A percentile compares a stretch with the other conserved stretches of the same genome.
Evolutionary conservation across 495 filamentous ascomycete genomes (phyloP).

Genomic region (Aspergillus nanangensis): DNA sequence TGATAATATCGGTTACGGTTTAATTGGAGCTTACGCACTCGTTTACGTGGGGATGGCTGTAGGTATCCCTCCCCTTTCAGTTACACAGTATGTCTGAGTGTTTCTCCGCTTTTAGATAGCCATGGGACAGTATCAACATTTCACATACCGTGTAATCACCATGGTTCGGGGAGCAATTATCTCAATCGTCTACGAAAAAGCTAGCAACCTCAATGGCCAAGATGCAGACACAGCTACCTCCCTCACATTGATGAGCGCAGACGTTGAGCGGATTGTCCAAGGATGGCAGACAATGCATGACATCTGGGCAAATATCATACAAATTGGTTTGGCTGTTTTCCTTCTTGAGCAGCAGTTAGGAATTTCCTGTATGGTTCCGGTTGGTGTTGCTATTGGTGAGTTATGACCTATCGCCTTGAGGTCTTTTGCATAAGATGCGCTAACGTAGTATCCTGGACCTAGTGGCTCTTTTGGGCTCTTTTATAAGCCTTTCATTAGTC

Average conservation of each 20-base stretch:
- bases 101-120: conserved; percentile 32
- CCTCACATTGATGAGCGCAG: conserved; percentile 61
- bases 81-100: background rate
- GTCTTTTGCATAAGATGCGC: too few relatives aligned
- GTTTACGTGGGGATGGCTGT: conserved; percentile 61
- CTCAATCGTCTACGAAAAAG: conserved; percentile 50
- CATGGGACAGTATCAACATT: conserved; percentile 50
- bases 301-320: conserved; percentile 53
- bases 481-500: conserved; percentile 36
- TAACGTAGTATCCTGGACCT: background rate
- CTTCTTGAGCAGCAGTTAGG: conserved; percentile 56
- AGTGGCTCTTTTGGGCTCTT: conserved; percentile 31
- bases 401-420: too few relatives aligned
- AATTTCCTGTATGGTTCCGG: conserved; percentile 45
- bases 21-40: conserved; percentile 60
- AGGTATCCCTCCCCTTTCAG: conserved; percentile 45
- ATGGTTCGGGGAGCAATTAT: conserved; percentile 57
- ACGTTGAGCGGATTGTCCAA: conserved; percentile 49
- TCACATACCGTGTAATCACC: conserved; percentile 52
- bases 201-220: conserved; percentile 36
- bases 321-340: conserved; percentile 55
- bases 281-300: conserved; percentile 50
- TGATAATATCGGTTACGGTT: conserved; percentile 54
- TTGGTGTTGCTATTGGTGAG: conserved; percentile 46
- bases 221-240: conserved; percentile 47